Percentiles rank a stretch among this genome's conserved stretches.
Evolutionary conservation across 305 asterid species (phyloP).

Genomic region (Ajuga reptans): DNA sequence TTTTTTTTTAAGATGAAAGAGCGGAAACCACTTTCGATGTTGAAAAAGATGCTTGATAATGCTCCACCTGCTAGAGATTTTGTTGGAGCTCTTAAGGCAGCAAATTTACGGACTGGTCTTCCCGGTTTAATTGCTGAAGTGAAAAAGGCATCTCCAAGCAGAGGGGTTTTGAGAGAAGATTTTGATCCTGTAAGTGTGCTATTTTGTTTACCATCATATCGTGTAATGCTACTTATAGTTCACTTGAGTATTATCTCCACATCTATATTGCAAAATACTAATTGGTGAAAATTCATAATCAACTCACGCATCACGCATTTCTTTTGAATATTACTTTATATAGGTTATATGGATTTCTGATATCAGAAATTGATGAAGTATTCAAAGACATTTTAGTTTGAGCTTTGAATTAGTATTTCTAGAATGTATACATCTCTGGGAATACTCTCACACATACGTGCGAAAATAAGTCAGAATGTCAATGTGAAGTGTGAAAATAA

Average conservation of each 20-base stretch:
- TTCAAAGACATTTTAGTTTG: background rate
- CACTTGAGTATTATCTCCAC: too few species aligned
- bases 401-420: background rate
- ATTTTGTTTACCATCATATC: background rate
- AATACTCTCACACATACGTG: background rate
- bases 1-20: conserved; percentile 53
- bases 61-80: conserved; percentile 82
- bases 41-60: conserved; percentile 43
- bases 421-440: background rate
- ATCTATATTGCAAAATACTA: background rate
- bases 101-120: conserved; percentile 57
- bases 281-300: background rate
- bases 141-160: conserved; percentile 94
- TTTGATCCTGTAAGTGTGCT: conserved; percentile 70
- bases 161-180: conserved; percentile 82
- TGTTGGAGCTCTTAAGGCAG: conserved; percentile 74
- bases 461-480: background rate
- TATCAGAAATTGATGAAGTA: background rate
- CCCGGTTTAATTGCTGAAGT: conserved; percentile 96
- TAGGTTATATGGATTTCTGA: background rate
- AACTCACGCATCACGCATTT: background rate
- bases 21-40: conserved; percentile 39
- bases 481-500: background rate
- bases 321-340: background rate
- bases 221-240: background rate